Percentiles rank a stretch among this genome's conserved stretches.
Evolutionary conservation across 257 asterid genomes (phyloP).

Genomic region (Verbena officinalis): DNA sequence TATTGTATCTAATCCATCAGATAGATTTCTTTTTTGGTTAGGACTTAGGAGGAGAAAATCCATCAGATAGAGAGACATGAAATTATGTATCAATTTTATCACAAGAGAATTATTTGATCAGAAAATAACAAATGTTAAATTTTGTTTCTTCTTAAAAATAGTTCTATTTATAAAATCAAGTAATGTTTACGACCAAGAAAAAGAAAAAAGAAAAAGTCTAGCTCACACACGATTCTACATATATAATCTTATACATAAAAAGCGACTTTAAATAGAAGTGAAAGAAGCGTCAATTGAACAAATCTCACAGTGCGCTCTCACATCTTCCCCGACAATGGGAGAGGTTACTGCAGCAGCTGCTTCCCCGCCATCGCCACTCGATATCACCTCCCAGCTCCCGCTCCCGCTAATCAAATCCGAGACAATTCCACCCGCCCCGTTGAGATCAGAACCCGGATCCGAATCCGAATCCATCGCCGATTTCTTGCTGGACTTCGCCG

Average conservation of each 20-base stretch:
- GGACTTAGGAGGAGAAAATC: too few species aligned
- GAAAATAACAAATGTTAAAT: too few species aligned
- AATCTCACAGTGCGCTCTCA: constrained; percentile 9
- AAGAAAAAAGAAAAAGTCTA: too few species aligned
- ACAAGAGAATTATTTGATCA: too few species aligned
- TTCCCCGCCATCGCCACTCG: constrained; percentile 30
- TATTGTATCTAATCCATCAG: constrained; percentile 75
- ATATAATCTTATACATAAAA: too few species aligned
- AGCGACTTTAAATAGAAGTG: background rate
- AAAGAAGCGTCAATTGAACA: constrained; percentile 2
- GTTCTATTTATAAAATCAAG: too few species aligned
- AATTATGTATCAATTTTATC: constrained; percentile 61
- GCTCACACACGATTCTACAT: too few species aligned
- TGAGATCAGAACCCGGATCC: constrained; percentile 39
- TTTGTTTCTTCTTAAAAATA: too few species aligned
- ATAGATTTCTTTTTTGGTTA: too few species aligned
- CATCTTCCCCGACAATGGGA: constrained; percentile 27
- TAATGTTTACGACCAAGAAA: too few species aligned
- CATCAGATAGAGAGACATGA: too few species aligned
- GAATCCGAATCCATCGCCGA: constrained; percentile 64
- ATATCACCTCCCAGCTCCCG: constrained; percentile 56
- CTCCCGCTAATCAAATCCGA: constrained; percentile 69
- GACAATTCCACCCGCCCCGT: constrained; percentile 73
- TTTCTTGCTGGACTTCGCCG: constrained; percentile 72
- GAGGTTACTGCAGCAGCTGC: constrained; percentile 28